Evolutionary conservation across 345 rosid species (phyloP), one percentile per base, ranked within the genome.

Genomic region (Erucastrum elatum): DNA sequence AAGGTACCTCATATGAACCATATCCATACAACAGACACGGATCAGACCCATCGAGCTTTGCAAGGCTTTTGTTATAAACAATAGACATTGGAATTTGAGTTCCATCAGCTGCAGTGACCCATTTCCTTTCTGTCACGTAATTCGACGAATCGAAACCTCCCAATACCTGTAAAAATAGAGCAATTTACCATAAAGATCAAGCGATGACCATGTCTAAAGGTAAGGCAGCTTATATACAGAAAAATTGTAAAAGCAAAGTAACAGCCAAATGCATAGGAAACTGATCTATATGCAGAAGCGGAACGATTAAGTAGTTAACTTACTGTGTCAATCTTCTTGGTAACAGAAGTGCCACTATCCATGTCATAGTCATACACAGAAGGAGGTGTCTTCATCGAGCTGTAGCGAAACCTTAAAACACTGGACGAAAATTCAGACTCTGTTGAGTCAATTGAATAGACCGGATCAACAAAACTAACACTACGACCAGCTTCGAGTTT

Each of bases 1-100:
- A 81, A 30, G 37, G 75, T 88, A 94, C 98, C 98, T 90, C 97
- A 77, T 94, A 94, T 35, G 98, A 92, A 80, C 98, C 98, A 83
- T 94, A 94, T 53, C 97, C 98, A 75, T 92, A 87, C 29, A 94
- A 97, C 78, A 89, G 79, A 31, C 90, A 63, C 0, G 94, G 94
- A 83, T 94, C 90, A 74, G 97, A 87, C 12, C 94, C 97, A 84
- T 94, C 94, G 21, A 92, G 87, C 78, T 90, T 92, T 82, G 91
- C 98, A 77, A 87, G 83, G 34, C 86, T 80, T 82, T 87, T 92
- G 80, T 70, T 86, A 55, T 88, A 92, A 72, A 88, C 94, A 81
- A 91, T 80, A 41, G 98, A 92, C 73, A 94, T 76, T 71, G 98
- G 98, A 85, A 94, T 84, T 83, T 86, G 83, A 56, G 90, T 91